Base-by-base conservation (phyloP, 2,329 filamentous ascomycete genomes). In the Magnaporthiopsis poae region DNA sequence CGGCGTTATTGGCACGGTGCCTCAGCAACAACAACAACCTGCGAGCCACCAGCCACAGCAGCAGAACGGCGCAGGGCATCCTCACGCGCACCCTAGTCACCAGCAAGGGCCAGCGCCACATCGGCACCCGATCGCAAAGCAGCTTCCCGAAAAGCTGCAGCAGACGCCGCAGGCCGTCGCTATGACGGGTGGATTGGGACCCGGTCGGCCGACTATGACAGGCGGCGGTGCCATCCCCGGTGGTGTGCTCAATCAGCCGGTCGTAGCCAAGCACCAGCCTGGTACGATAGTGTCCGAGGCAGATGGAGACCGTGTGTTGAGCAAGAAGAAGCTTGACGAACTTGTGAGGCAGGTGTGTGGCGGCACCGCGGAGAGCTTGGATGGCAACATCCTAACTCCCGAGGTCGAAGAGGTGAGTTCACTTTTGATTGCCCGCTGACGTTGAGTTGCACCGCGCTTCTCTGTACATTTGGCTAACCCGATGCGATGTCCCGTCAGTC, bases 251-350 rank as follows among this genome's bases (percentile, higher is more conserved):
- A 88, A 89, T 65, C 92, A 96, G 73, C 93, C 95, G 0, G 91
- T 91, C 2, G 85, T 98, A 68, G 81, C 88, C 66, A 93, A 92
- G 74, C 86, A 91, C 61, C 91, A 92, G 0, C 64, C 52, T 33
- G 64, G 64, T 25, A 87, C 88, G 0, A 96, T 91, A 76, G 90
- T 91, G 67, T 88, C 97, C 67, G 94, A 98, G 75, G 91, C 91
- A 36, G 93, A 96, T 74, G 92, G 92, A 33, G 92, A 97, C 73
- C 89, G 93, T 61, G 90, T 99, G 0, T 82, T 99, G n/a, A 96
- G 90, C 80, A 97, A 97, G 85, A 96, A 96, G 80, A 98, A 96
- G 80, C 84, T 99, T 60, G 93, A 99, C 74, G 94, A 97, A 75
- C 84, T 99, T 56, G 93, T 98, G 11, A 87, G 93, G 64, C 94